These are phyloP conservation scores for Colletotrichum horii DNA, from an alignment of 2,329 filamentous ascomycete species.

Conservation along the genomic window DNA sequence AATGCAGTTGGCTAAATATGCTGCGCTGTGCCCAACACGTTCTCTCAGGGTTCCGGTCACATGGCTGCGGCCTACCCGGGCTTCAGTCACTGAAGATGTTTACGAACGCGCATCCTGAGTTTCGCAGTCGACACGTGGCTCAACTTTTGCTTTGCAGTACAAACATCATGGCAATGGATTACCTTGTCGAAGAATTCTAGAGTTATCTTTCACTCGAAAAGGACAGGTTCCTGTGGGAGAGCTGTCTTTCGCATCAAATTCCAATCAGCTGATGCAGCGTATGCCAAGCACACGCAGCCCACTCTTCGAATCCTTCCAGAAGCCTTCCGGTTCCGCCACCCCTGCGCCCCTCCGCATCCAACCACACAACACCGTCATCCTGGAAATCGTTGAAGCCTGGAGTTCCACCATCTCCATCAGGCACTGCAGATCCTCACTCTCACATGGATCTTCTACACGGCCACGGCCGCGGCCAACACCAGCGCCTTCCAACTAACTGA, in stretches of 20 bases:
- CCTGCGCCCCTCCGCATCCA: neutral
- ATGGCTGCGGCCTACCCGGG: neutral
- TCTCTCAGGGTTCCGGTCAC: neutral
- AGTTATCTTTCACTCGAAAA: neutral
- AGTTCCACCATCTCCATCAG: neutral
- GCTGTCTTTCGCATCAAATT: neutral
- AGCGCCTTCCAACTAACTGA: neutral
- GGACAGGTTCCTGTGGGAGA: neutral
- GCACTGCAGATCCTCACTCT: neutral
- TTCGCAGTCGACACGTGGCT: neutral
- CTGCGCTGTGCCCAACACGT: neutral
- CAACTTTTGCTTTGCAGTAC: neutral
- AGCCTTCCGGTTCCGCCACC: slow-evolving; percentile 17
- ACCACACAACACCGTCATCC: neutral
- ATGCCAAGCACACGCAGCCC: neutral
- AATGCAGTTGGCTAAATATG: neutral
- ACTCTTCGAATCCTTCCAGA: slow-evolving; percentile 12
- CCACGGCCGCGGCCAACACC: neutral
- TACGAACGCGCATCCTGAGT: neutral
- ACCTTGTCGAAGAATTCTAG: neutral
- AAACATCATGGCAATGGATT: neutral
- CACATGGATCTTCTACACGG: neutral
- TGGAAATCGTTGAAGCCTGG: neutral
- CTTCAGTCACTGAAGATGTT: neutral
- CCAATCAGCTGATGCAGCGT: neutral